Percentiles rank a stretch among this genome's conserved stretches.
Evolutionary conservation across 306 rosid species (phyloP).

Genomic region (Hippophae rhamnoides): DNA sequence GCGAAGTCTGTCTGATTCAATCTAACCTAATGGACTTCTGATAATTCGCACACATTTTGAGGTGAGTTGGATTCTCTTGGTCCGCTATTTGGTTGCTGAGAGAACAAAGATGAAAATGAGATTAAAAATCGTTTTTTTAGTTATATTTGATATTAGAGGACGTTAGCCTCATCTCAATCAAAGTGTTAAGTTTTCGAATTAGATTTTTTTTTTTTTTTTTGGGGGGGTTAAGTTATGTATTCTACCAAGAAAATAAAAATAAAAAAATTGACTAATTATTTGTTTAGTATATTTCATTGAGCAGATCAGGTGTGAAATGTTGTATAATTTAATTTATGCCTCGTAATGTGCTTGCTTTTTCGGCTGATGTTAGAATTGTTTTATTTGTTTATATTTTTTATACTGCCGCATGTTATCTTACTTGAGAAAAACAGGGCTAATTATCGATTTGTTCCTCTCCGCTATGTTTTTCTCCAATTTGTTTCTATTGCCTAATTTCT

Average conservation of each 20-base stretch:
- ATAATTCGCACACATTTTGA: constrained; percentile 18
- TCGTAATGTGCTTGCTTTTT: constrained; percentile 22
- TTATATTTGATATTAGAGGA: background rate
- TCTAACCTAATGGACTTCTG: constrained; percentile 40
- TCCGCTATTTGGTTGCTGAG: constrained; percentile 15
- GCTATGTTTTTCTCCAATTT: constrained; percentile 8
- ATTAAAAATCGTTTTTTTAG: constrained; percentile 8
- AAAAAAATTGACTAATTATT: background rate
- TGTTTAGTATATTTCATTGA: constrained; percentile 22
- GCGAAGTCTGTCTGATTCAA: constrained; percentile 6
- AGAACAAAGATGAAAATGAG: background rate
- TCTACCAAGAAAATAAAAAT: no score
- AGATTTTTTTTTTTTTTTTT: no score
- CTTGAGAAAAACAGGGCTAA: constrained; percentile 2
- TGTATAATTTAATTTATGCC: background rate
- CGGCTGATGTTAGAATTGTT: constrained; percentile 12
- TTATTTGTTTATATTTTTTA: constrained; percentile 3
- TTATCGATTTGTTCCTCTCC: constrained; percentile 2
- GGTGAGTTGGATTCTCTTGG: constrained; percentile 35
- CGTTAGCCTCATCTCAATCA: no score
- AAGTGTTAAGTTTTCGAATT: no score
- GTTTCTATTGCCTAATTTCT: background rate
- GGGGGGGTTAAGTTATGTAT: no score
- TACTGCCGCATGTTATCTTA: background rate
- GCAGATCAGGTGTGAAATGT: constrained; percentile 30